Base-by-base conservation (phyloP, 345 rosid genomes). In the Gossypioides kirkii region DNA sequence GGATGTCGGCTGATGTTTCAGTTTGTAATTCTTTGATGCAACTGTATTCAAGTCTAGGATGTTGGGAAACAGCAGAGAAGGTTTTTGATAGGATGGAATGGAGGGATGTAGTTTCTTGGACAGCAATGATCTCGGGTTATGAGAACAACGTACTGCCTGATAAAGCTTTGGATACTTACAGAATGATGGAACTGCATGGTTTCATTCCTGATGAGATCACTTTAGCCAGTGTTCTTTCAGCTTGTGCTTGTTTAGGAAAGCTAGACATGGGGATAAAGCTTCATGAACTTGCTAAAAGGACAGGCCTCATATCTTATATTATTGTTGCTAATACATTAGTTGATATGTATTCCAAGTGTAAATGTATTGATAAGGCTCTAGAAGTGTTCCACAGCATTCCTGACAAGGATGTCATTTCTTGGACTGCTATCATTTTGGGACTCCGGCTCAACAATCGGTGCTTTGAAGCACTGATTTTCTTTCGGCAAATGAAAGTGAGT, bases 331-430 rank as follows among this genome's bases (percentile, higher is more conserved):
- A 89, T 84, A 80, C 88, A 2, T 85, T 91, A 64, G 78, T 93
- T 10, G 90, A 89, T 77, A 91, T 93, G 98, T 93, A 91, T 80
- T 90, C 97, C 53, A 93, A 93, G 83, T 86, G 92, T 80, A 89
- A 88, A 68, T 75, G 77, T 81, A 84, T 87, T 18, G 91, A 93
- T 53, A 81, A 80, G 76, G 94, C 94, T 26, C 61, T 65, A 53
- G 92, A 83, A 71, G 88, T 89, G 71, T 93, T 93, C 76, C 81
- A 88, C 76, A 67, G 62, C 69, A 88, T 88, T 73, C 89, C 85
- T 0, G 72, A 80, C 69, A 93, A 89, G 84, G 84, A 93, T 80
- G 92, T 88, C 52, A 88, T 91, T 77, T 89, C 98, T 53, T 93
- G 98, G 95, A 93, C 94, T 61, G 83, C 93, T 6, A 81, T 91